phyloP scores from a whole-genome alignment of 2,329 filamentous ascomycete genomes.

The Pestalotiopsis sp. region DNA sequence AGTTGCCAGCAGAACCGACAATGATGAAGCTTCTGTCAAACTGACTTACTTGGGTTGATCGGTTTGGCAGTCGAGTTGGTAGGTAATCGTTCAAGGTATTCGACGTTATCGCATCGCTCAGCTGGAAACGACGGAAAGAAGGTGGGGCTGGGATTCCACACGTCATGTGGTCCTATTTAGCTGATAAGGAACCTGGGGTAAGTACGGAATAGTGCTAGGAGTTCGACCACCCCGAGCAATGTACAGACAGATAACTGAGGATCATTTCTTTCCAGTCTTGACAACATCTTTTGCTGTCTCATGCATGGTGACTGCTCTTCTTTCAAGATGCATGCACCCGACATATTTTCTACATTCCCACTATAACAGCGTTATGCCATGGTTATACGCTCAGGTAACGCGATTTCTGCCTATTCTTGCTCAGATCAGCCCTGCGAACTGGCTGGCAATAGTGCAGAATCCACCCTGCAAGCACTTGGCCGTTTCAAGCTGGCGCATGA shows the following conservation, averaged over 20 bases:
- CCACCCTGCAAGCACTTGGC: not conserved
- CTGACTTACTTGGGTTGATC: not conserved
- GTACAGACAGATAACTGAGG: not conserved
- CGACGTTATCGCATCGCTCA: slow-evolving; percentile 5
- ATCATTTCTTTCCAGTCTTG: not conserved
- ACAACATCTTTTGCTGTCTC: no score
- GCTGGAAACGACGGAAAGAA: not conserved
- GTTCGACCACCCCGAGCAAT: not conserved
- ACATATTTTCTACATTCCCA: not conserved
- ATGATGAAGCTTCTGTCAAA: not conserved
- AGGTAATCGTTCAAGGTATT: not conserved
- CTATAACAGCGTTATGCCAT: not conserved
- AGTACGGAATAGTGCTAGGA: not conserved
- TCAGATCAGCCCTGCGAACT: not conserved
- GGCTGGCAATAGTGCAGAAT: not conserved
- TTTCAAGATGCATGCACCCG: not conserved
- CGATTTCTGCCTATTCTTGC: not conserved
- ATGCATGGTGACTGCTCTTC: not conserved
- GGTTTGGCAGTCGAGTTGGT: not conserved
- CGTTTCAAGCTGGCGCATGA: not conserved
- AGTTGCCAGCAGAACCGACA: not conserved
- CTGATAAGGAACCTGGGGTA: slow-evolving; percentile 7
- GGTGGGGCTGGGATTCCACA: not conserved
- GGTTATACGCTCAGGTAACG: not conserved
- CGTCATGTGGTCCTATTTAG: slow-evolving; percentile 13